Percentiles rank a stretch among this genome's conserved stretches.
Conservation (phyloP, 345 rosid species). For the Populus davidiana region DNA sequence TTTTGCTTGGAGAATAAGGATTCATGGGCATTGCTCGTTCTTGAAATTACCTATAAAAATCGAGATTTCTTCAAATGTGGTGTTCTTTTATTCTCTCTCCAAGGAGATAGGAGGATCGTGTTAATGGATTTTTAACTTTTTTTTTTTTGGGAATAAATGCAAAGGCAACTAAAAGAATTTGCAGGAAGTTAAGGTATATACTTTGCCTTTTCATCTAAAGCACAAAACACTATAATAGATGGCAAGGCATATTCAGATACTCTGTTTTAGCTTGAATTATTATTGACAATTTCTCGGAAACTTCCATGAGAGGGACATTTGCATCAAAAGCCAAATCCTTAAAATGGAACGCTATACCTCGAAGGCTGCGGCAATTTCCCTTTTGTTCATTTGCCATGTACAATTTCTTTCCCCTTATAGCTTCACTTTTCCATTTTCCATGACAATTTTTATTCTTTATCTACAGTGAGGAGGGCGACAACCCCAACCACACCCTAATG, state of each 20-base stretch:
- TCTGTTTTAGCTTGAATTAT: neutral
- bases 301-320: neutral
- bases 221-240: neutral
- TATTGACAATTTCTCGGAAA: neutral
- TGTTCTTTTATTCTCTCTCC: conserved; percentile 1
- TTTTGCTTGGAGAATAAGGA: conserved; percentile 12
- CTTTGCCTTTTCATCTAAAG: neutral
- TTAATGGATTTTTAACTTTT: neutral
- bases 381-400: no score
- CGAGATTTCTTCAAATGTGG: neutral
- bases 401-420: no score
- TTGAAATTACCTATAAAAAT: neutral
- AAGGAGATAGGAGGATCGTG: neutral
- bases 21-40: conserved; percentile 6
- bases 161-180: neutral
- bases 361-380: no score
- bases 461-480: no score
- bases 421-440: no score
- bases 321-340: neutral
- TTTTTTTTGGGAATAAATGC: neutral
- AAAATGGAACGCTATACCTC: neutral
- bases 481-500: no score
- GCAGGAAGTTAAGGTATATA: neutral
- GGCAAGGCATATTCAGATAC: neutral
- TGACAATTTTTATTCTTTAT: no score